Base-by-base conservation (phyloP, 2,329 filamentous ascomycete genomes). In the Elsinoe batatas region DNA sequence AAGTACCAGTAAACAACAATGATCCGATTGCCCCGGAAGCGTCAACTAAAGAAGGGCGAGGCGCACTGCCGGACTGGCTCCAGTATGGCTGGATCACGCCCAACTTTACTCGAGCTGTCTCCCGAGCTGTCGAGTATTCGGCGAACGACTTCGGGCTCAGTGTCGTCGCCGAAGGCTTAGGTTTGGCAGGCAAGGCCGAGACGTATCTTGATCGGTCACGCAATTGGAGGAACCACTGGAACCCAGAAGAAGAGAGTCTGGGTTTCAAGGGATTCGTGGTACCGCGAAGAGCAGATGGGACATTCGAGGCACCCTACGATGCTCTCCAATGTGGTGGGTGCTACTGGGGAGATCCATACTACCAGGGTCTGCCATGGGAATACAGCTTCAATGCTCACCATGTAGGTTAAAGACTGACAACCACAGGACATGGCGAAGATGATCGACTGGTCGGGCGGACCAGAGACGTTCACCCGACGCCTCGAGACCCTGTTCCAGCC, bases 61-160 rank as follows among this genome's bases (percentile, higher is more conserved):
- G 85, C 5, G 85, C 84, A 0, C 71, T 88, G 5, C 79, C 82
- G 0, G 84, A 87, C 68, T 89, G 85, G 85, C 68, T 82, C 1
- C 60, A 74, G 13, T 74, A 77, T 47, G 82, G 83, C 2, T 88
- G 79, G 65, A 85, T 88, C 60, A 85, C 84, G 1, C 79, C 80
- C 0, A 72, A 58, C 17, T 61, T 66, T 49, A 75, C 73, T 1
- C 76, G 85, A 13, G 82, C 82, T 0, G 81, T 85, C 1, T 83
- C 77, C 26, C 73, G 83, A 5, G 81, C 83, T 0, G 77, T 87
- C 0, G 84, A 87, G 64, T 88, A 87, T 63, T 75, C 82, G 0
- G 75, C 76, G 42, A 87, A 88, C 63, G 85, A 88, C 65, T 88
- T 87, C 61, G 76, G 74, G 0, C 69, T 88, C 2, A 78, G 68